Base-by-base conservation (phyloP, 768 basidiomycete genomes). In the Russula ochroleuca region DNA sequence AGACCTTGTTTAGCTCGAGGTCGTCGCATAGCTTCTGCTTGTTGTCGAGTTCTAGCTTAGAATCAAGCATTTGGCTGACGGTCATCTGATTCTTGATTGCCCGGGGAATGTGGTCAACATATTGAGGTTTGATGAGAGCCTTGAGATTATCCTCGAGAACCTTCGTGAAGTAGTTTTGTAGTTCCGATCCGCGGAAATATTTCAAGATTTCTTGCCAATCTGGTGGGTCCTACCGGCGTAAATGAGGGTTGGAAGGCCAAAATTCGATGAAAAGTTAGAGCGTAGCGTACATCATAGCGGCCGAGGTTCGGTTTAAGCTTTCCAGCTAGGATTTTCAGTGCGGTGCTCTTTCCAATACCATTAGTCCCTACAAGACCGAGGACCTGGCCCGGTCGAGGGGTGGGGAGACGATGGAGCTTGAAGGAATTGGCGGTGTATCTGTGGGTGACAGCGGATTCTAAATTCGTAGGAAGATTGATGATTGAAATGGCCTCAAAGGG, bases 111-210 rank as follows among this genome's bases (percentile, higher is more conserved):
- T 98, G 95, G 74, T 99, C 97, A 68, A 99, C 97, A 73, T 99
- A 99, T 83, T 99, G 97, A 1, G 97, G 97, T 77, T 99, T 99
- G 75, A 98, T 98, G 66, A 99, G 84, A 1, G 97, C 95, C 79
- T 98, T 98, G 73, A 98, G 79, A 72, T 99, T 94, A 76, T 99
- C 97, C 76, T 98, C 97, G 21, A 99, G 82, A 7, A 98, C 94
- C 76, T 98, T 98, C 56, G 97, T 98, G 77, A 99, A 99, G 79
- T 98, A 99, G 74, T 99, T 99, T 73, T 99, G 97, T 28, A 99
- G 83, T 77, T 98, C 97, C 7, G 95, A 98, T 57, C 97, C 97
- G 67, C 97, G 88, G 83, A 98, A 99, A 74, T 99, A 90, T 76
- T 96, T 96, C 56, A 99, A 78, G 68, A 99, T 98, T 73, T 98